Conservation (phyloP, 2,329 filamentous ascomycete species). For the Lecanosticta acicola region DNA sequence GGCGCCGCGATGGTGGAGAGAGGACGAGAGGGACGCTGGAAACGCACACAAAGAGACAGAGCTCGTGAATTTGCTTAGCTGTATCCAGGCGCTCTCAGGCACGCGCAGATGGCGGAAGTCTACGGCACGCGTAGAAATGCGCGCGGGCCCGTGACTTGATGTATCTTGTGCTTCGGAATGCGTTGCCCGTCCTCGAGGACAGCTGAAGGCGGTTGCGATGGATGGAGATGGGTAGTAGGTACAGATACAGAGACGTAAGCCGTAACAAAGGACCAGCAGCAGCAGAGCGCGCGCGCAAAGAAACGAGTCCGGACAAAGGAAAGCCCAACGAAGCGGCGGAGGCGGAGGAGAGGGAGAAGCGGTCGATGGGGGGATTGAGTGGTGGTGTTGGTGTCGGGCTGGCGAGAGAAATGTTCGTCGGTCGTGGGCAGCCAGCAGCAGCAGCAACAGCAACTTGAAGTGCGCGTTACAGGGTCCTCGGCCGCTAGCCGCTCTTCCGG, state of each 20-base stretch:
- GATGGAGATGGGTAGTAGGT: conserved; percentile 3
- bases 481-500: no score
- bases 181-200: no score
- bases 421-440: no score
- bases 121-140: neutral
- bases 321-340: conserved; percentile 1
- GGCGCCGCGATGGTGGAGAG: conserved; percentile 10
- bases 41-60: conserved; percentile 12
- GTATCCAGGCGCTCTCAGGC: neutral
- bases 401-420: conserved; percentile 2
- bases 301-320: neutral
- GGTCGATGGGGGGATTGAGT: conserved; percentile 2
- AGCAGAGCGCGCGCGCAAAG: neutral
- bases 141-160: no score
- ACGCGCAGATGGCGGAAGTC: neutral
- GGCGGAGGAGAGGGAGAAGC: neutral
- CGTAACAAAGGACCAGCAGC: conserved; percentile 2
- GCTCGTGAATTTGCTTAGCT: conserved; percentile 11
- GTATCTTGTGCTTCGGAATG: no score
- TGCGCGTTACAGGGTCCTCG: no score
- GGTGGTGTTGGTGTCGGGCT: conserved; percentile 4
- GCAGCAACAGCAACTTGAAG: no score
- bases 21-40: conserved; percentile 11
- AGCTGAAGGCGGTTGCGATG: neutral
- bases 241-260: neutral